Base-by-base conservation (phyloP, 2,329 filamentous ascomycete genomes). In the Colletotrichum zoysiae region DNA sequence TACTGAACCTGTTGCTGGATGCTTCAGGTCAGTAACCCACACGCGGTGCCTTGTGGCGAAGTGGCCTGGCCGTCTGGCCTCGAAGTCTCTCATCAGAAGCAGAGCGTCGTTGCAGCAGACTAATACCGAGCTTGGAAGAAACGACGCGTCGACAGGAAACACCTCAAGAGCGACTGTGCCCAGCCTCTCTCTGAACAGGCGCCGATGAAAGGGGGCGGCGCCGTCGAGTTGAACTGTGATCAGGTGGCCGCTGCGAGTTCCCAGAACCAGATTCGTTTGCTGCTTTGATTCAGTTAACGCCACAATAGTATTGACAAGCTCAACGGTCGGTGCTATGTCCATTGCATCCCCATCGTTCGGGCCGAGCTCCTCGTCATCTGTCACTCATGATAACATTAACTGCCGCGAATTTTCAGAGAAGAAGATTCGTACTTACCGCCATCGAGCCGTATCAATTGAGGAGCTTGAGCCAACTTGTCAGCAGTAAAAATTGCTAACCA, bases 241-340 rank as follows among this genome's bases (percentile, higher is more conserved):
- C 2, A 89, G 77, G 46, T 87, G 83, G 1, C 88, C 88, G 67
- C 85, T 86, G 64, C 87, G 83, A 35, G 86, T 88, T 11, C 88
- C 88, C 11, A 83, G 76, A 5, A 85, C 76, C 2, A 89, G 62
- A 18, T 81, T 76, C 0, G 78, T 75, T 8, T 76, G 77, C 16
- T 77, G 71, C 3, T 73, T 74, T 64, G 81, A 77, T 2, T 76
- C 75, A 8, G 50, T 40, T 9, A 83, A 74, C 51, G 77, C 71
- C 40, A 81, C 80, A 46, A 89, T 81, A 65, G 84, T 87, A 11
- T 84, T 88, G 26, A 88, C 77, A 1, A 68, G 62, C 50, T 74
- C 74, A 9, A 74, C 38, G 9, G 56, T 64, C 3, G 63, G 51
- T 48, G 59, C 30, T 23, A 70, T 60, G n/a, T 72, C 65, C 70